Percentiles rank a stretch among this genome's conserved stretches.
Conservation (phyloP, 805 yeast genomes). For the Metschnikowia reukaufii region DNA sequence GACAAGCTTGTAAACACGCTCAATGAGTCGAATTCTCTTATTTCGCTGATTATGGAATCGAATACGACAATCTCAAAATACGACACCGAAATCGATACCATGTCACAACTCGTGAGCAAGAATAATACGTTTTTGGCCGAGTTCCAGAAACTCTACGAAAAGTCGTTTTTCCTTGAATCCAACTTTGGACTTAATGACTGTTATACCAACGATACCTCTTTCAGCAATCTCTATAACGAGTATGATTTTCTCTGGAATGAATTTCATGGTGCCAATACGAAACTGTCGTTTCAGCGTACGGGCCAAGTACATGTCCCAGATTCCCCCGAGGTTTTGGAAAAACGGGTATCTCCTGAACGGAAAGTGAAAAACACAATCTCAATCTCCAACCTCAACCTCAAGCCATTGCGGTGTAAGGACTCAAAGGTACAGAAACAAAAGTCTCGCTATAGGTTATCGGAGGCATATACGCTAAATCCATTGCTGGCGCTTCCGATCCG, state of each 20-base stretch:
- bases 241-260: slow-evolving; percentile 26
- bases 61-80: slow-evolving; percentile 25
- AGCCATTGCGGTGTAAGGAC: slow-evolving; percentile 39
- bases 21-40: slow-evolving; percentile 25
- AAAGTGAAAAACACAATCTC: slow-evolving; percentile 26
- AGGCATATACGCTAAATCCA: slow-evolving; percentile 40
- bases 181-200: slow-evolving; percentile 32
- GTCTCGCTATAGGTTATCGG: slow-evolving; percentile 40
- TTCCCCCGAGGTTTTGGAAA: neutral
- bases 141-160: slow-evolving; percentile 32
- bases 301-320: neutral
- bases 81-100: slow-evolving; percentile 32
- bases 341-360: neutral
- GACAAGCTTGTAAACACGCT: slow-evolving; percentile 24
- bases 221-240: slow-evolving; percentile 31
- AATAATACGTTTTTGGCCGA: slow-evolving; percentile 27
- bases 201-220: slow-evolving; percentile 32
- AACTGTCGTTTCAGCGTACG: neutral
- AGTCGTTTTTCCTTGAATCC: slow-evolving; percentile 35
- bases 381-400: slow-evolving; percentile 37
- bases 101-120: slow-evolving; percentile 23
- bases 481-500: slow-evolving; percentile 22
- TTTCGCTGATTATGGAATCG: slow-evolving; percentile 22
- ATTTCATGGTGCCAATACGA: slow-evolving; percentile 13
- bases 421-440: slow-evolving; percentile 39